Evolutionary conservation across 2,329 filamentous ascomycete genomes (phyloP).

Genomic region (Metarhizium brunneum): DNA sequence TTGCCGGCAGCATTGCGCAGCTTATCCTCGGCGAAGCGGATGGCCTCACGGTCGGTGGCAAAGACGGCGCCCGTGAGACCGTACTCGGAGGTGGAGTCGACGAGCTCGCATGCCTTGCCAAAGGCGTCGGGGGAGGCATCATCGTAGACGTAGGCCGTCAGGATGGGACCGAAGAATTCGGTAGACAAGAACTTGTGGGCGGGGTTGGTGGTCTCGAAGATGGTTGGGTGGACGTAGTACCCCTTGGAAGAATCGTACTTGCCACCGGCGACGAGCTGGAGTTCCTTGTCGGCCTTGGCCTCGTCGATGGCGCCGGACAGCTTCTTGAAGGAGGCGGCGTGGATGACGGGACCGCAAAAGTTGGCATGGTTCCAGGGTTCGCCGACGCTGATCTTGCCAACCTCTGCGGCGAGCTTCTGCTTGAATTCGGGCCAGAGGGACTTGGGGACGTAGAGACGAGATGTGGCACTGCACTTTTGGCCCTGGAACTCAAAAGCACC

Average conservation of each 20-base stretch:
- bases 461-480: slow-evolving; percentile 84
- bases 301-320: slow-evolving; percentile 67
- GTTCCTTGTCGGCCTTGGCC: slow-evolving; percentile 64
- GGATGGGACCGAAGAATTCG: slow-evolving; percentile 75
- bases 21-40: slow-evolving; percentile 60
- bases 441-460: slow-evolving; percentile 66
- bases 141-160: slow-evolving; percentile 69
- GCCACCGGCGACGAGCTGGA: slow-evolving; percentile 67
- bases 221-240: slow-evolving; percentile 76
- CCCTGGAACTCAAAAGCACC: slow-evolving; percentile 87
- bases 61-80: slow-evolving; percentile 71
- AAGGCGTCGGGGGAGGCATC: slow-evolving; percentile 53
- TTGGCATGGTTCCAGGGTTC: slow-evolving; percentile 59
- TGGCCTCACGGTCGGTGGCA: slow-evolving; percentile 55
- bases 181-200: slow-evolving; percentile 64
- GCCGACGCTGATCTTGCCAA: slow-evolving; percentile 61
- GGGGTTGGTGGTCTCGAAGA: slow-evolving; percentile 68
- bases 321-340: slow-evolving; percentile 73
- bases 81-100: slow-evolving; percentile 68
- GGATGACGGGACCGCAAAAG: slow-evolving; percentile 84
- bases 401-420: slow-evolving; percentile 57
- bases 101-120: slow-evolving; percentile 46
- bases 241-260: slow-evolving; percentile 69
- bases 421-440: slow-evolving; percentile 68
- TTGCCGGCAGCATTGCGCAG: slow-evolving; percentile 69